A percentile compares a stretch with the other conserved stretches of the same genome.
Conservation (phyloP, 352 stramenopile species). For the Phytophthora macrochlamydospora region DNA sequence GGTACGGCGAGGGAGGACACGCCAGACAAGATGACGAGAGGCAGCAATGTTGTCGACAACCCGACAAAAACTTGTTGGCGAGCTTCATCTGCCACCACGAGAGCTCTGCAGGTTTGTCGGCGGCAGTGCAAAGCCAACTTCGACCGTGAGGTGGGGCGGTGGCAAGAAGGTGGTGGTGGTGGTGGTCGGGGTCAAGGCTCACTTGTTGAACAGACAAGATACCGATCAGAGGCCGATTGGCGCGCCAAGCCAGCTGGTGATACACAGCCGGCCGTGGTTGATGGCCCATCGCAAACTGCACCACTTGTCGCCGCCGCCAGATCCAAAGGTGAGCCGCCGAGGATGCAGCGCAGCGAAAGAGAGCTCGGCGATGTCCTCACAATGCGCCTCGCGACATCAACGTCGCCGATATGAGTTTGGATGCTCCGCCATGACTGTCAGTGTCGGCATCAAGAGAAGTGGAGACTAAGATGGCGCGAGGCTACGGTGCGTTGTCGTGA, state of each 20-base stretch:
- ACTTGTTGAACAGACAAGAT: too few relatives aligned
- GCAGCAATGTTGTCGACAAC: neutral
- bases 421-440: neutral
- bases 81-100: neutral
- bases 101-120: too few relatives aligned
- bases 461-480: neutral
- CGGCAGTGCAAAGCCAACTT: too few relatives aligned
- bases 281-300: neutral
- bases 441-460: neutral
- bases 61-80: neutral
- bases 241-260: neutral
- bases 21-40: conserved; percentile 2
- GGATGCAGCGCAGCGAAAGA: neutral
- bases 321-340: neutral
- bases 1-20: neutral
- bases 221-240: too few relatives aligned
- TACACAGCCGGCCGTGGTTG: neutral
- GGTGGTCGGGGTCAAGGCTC: too few relatives aligned
- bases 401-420: neutral
- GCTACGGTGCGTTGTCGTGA: conserved; percentile 3
- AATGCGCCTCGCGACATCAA: neutral
- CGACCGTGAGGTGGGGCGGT: too few relatives aligned
- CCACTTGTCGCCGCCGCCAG: neutral
- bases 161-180: too few relatives aligned
- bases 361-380: neutral